Evolutionary conservation across 208 protist genomes (phyloP).

Genomic region (Vickermania ingenoplastis): DNA sequence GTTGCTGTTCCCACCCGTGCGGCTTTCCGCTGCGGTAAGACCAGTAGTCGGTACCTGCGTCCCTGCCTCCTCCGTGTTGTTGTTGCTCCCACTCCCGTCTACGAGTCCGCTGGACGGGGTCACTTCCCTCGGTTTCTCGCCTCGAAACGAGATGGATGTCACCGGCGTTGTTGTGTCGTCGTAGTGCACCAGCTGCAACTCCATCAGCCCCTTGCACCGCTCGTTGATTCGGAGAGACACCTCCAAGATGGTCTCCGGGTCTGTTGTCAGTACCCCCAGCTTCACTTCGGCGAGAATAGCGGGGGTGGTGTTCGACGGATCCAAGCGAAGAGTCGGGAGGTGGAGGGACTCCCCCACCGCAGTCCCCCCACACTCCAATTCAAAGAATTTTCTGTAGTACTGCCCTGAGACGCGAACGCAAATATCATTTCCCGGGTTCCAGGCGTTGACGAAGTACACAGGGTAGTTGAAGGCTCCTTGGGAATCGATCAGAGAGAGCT

Average conservation of each 20-base stretch:
- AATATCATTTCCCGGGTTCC: conserved; percentile 85
- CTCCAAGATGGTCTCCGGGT: conserved; percentile 45
- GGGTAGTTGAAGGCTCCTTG: conserved; percentile 72
- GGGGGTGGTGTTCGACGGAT: conserved; percentile 15
- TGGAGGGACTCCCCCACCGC: conserved; percentile 43
- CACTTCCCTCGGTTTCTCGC: too few species aligned
- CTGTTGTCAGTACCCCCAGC: conserved; percentile 44
- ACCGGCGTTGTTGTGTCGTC: conserved; percentile 50
- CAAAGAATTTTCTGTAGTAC: conserved; percentile 81
- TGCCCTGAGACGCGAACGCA: conserved; percentile 60
- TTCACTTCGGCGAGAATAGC: conserved; percentile 56
- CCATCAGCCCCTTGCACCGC: conserved; percentile 55
- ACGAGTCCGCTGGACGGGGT: too few species aligned
- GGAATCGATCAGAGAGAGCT: conserved; percentile 42
- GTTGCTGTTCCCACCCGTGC: too few species aligned
- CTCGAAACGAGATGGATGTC: too few species aligned
- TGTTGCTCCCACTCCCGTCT: too few species aligned
- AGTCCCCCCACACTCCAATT: conserved; percentile 36
- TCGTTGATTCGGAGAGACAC: conserved; percentile 39
- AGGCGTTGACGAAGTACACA: conserved; percentile 77
- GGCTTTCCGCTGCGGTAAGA: too few species aligned
- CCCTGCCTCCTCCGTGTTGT: too few species aligned
- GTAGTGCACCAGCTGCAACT: conserved; percentile 69
- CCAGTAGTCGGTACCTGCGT: too few species aligned
- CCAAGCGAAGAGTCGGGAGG: conserved; percentile 42